Conservation (phyloP, 1,284 basidiomycete genomes). For the Microbotryum violaceum region DNA sequence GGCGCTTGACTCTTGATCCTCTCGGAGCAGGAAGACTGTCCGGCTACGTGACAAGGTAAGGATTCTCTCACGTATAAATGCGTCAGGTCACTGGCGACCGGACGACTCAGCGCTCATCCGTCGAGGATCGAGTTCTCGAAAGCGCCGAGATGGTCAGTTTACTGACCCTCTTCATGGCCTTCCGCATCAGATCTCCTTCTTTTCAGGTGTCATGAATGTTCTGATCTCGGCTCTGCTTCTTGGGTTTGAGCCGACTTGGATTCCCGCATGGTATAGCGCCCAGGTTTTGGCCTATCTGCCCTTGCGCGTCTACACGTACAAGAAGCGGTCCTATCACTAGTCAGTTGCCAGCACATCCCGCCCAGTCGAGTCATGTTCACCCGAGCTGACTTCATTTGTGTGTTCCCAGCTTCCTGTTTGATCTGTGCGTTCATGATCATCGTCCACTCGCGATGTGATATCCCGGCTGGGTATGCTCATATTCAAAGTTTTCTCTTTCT, state of each 20-base stretch:
- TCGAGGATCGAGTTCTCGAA: neutral
- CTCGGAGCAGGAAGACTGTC: conserved; percentile 25
- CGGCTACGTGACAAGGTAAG: conserved; percentile 32
- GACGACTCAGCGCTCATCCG: neutral
- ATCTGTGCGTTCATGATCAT: conserved; percentile 21
- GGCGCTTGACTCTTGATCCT: neutral
- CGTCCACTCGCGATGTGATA: neutral
- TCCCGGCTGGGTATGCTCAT: neutral
- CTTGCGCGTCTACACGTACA: conserved; percentile 35
- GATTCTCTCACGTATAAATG: neutral
- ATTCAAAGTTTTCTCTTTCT: neutral
- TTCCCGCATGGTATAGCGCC: conserved; percentile 35
- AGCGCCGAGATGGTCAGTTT: neutral
- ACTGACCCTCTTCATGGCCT: neutral
- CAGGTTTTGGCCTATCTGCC: conserved; percentile 35
- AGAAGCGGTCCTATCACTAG: conserved; percentile 35
- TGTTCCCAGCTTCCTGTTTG: conserved; percentile 34
- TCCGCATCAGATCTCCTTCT: conserved; percentile 34
- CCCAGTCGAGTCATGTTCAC: no score
- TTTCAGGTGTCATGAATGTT: conserved; percentile 38
- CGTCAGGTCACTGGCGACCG: no score
- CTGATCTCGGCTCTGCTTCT: conserved; percentile 35
- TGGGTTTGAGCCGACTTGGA: conserved; percentile 34
- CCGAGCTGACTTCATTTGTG: neutral
- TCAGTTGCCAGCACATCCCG: neutral